Percentiles rank a stretch among this genome's conserved stretches.
Evolutionary conservation across 192 early-diverging fungal species (phyloP).

Genomic region (Fimicolochytrium jonesii): DNA sequence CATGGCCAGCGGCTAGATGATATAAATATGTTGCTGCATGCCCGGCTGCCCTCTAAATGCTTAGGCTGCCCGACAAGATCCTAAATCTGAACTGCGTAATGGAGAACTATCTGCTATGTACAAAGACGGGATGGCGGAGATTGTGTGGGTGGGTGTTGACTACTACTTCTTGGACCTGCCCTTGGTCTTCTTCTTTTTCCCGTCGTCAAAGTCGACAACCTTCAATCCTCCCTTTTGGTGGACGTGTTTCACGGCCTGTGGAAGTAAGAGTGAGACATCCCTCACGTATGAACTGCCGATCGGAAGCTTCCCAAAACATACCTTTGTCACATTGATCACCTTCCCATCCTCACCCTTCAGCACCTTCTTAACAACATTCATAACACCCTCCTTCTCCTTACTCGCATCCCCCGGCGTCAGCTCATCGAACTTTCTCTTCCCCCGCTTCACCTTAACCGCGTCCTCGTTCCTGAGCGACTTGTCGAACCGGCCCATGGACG

Average conservation of each 20-base stretch:
- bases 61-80: no score
- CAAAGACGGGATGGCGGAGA: no score
- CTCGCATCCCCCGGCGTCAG: conserved; percentile 17
- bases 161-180: conserved; percentile 13
- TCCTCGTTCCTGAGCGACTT: conserved; percentile 72
- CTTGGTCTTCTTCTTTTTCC: conserved; percentile 15
- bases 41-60: no score
- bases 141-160: no score
- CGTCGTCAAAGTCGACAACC: conserved; percentile 12
- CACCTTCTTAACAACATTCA: conserved; percentile 34
- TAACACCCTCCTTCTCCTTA: conserved; percentile 29
- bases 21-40: no score
- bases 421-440: conserved; percentile 44
- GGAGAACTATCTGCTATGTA: no score
- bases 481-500: conserved; percentile 92
- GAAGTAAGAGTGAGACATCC: no score
- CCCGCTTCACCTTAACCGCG: conserved; percentile 66
- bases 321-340: conserved; percentile 37
- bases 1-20: no score
- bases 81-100: no score
- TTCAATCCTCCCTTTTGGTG: conserved; percentile 15
- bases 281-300: no score
- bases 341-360: conserved; percentile 30
- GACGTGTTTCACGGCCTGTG: conserved; percentile 20
- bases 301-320: not conserved